These are phyloP conservation scores for Ogataea chonburiensis DNA, from an alignment of 805 yeast species.

Conservation along the genomic window DNA sequence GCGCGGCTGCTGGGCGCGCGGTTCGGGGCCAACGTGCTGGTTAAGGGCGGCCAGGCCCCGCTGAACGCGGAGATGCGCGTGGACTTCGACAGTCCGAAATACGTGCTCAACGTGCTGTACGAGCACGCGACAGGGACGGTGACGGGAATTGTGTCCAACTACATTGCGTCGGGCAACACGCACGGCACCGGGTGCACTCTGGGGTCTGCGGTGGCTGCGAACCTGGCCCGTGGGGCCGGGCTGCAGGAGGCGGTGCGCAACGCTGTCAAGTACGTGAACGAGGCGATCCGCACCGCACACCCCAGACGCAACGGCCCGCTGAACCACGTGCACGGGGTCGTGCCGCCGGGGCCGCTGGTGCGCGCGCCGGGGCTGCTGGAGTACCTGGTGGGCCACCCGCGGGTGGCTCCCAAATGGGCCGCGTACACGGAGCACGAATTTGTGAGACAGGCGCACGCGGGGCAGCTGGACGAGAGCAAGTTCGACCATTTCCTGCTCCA, in stretches of 20 bases:
- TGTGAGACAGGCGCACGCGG: constrained; percentile 51
- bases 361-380: constrained; percentile 33
- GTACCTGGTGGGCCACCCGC: constrained; percentile 55
- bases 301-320: constrained; percentile 61
- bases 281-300: constrained; percentile 52
- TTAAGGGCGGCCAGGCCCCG: constrained; percentile 85
- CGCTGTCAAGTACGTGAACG: constrained; percentile 65
- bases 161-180: constrained; percentile 50
- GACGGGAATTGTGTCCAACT: constrained; percentile 47
- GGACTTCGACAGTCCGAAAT: constrained; percentile 19
- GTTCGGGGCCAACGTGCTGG: constrained; percentile 51
- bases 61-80: constrained; percentile 32
- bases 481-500: constrained; percentile 51
- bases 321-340: constrained; percentile 54
- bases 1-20: constrained; percentile 40
- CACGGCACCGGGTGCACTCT: constrained; percentile 94
- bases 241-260: constrained; percentile 50
- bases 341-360: constrained; percentile 14
- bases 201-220: constrained; percentile 76
- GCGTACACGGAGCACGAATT: constrained; percentile 62
- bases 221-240: constrained; percentile 55
- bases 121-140: constrained; percentile 34
- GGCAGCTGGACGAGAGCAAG: constrained; percentile 45
- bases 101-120: constrained; percentile 28
- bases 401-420: constrained; percentile 55